Percentiles rank a stretch among this genome's conserved stretches.
These are phyloP conservation scores for Cystobasidium sp. DNA, from an alignment of 1,284 basidiomycete genomes.

Conservation along the genomic window DNA sequence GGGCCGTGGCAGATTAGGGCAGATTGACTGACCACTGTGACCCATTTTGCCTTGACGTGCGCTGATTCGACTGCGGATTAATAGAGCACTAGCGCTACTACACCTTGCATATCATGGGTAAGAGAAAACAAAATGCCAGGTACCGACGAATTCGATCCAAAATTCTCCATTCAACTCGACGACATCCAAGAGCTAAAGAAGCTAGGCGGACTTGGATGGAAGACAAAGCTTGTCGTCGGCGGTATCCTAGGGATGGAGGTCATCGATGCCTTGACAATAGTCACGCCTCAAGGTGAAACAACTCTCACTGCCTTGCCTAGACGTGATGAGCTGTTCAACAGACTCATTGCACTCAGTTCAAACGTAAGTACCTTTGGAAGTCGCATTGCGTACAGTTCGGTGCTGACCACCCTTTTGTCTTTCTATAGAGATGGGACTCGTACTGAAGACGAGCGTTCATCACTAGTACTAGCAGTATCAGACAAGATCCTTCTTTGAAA, in stretches of 20 bases:
- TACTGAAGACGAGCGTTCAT: background rate
- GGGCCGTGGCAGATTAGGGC: background rate
- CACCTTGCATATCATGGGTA: slow-evolving; percentile 54
- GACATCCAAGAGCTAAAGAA: slow-evolving; percentile 55
- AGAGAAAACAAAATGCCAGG: slow-evolving; percentile 44
- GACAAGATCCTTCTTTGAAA: too few relatives aligned
- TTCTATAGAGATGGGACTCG: slow-evolving; percentile 37
- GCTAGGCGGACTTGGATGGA: slow-evolving; percentile 56
- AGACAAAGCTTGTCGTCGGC: slow-evolving; percentile 54
- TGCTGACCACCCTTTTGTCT: background rate
- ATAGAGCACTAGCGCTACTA: slow-evolving; percentile 55
- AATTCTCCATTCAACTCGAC: slow-evolving; percentile 53
- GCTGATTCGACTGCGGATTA: too few relatives aligned
- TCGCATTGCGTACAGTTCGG: background rate
- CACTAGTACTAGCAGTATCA: too few relatives aligned
- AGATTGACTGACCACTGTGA: background rate
- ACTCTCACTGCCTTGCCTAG: slow-evolving; percentile 55
- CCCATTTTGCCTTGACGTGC: background rate
- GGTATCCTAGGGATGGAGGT: slow-evolving; percentile 46
- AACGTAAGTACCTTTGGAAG: slow-evolving; percentile 24
- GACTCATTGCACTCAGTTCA: slow-evolving; percentile 50
- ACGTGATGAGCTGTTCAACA: slow-evolving; percentile 56
- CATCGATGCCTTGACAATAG: slow-evolving; percentile 46
- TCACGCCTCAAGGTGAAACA: slow-evolving; percentile 50
- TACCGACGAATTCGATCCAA: slow-evolving; percentile 42